These are phyloP conservation scores for Alnus glutinosa DNA, from an alignment of 306 rosid genomes.

Conservation along the genomic window DNA sequence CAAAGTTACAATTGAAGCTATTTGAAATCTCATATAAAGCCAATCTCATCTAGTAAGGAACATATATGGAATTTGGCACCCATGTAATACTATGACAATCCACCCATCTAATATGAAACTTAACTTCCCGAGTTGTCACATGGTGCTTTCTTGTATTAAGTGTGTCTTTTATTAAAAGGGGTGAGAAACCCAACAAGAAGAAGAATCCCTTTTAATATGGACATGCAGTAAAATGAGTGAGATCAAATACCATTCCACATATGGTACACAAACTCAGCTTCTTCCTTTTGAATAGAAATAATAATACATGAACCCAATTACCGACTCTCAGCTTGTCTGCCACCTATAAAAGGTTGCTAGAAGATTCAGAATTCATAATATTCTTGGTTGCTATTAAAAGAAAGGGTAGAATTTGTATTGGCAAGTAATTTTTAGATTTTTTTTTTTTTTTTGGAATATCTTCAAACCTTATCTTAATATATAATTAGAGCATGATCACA, in stretches of 20 bases:
- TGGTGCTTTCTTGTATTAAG: background rate
- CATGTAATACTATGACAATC: no score
- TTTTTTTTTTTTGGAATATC: background rate
- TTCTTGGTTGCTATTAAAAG: conserved; percentile 1
- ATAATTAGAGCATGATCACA: background rate
- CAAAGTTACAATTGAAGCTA: no score
- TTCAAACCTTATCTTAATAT: background rate
- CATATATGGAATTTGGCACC: no score
- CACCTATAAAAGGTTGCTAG: background rate
- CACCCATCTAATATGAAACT: no score
- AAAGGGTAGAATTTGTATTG: background rate
- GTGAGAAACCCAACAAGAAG: background rate
- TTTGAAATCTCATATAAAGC: no score
- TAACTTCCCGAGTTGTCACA: background rate
- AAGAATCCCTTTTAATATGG: background rate
- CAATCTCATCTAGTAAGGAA: no score
- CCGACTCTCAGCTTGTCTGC: background rate
- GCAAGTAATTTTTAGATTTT: background rate
- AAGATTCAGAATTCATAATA: background rate
- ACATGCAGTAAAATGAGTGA: background rate
- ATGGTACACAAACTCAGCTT: background rate
- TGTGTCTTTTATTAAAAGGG: background rate
- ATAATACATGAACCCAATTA: background rate
- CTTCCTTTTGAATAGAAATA: background rate
- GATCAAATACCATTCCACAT: background rate